These are phyloP conservation scores for Hymenoscyphus occultus DNA, from an alignment of 2,329 filamentous ascomycete genomes.

Conservation along the genomic window DNA sequence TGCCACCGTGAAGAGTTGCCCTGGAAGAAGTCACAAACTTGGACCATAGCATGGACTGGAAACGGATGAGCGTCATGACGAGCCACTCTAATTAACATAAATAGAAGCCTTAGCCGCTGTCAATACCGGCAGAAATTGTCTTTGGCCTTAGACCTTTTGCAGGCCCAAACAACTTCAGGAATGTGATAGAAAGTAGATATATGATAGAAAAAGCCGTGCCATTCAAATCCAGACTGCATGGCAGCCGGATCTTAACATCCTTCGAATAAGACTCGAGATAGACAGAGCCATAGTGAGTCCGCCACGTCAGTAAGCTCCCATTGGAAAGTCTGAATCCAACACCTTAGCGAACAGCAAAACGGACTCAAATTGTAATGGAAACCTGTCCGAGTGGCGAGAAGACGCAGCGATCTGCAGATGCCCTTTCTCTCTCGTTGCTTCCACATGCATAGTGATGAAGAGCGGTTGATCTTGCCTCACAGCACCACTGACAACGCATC, in stretches of 20 bases:
- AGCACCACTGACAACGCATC: slow-evolving; percentile 35
- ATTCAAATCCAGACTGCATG: slow-evolving; percentile 22
- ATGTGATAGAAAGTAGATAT: slow-evolving; percentile 20
- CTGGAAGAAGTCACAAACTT: slow-evolving; percentile 11
- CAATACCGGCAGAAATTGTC: slow-evolving; percentile 11
- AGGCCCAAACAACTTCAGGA: slow-evolving; percentile 23
- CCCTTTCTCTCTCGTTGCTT: slow-evolving; percentile 26
- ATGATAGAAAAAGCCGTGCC: slow-evolving; percentile 20
- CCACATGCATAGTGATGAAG: slow-evolving; percentile 31
- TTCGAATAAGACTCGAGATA: slow-evolving; percentile 23
- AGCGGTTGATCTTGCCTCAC: slow-evolving; percentile 23
- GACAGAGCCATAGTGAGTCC: slow-evolving; percentile 32
- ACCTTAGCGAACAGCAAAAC: slow-evolving; percentile 27
- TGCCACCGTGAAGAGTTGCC: slow-evolving; percentile 25
- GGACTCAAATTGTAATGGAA: slow-evolving; percentile 18
- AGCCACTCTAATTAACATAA: slow-evolving; percentile 11
- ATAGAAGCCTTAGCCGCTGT: not conserved
- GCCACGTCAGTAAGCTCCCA: slow-evolving; percentile 35
- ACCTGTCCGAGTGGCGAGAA: slow-evolving; percentile 26
- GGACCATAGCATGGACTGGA: slow-evolving; percentile 15
- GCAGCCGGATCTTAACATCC: slow-evolving; percentile 23
- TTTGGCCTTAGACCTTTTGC: slow-evolving; percentile 11
- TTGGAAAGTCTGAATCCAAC: slow-evolving; percentile 27
- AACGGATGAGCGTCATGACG: slow-evolving; percentile 7
- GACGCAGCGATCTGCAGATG: slow-evolving; percentile 29